These are phyloP conservation scores for Streptanthus diversifolius DNA, from an alignment of 345 rosid species.

Conservation along the genomic window DNA sequence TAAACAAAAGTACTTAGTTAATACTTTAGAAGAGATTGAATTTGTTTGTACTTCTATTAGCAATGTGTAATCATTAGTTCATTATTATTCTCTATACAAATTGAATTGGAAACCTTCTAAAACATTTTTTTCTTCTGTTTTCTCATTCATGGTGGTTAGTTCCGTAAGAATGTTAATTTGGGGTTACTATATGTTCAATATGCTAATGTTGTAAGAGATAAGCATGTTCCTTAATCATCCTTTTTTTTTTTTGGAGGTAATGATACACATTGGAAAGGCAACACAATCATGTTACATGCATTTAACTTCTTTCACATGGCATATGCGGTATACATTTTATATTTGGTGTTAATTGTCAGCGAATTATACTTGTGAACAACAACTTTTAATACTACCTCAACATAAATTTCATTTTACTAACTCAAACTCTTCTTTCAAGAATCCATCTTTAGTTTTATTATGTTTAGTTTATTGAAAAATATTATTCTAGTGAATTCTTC, in stretches of 20 bases:
- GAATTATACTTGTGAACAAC: background rate
- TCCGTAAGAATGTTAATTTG: background rate
- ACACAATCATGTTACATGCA: background rate
- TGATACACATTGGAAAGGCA: background rate
- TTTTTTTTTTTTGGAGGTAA: background rate
- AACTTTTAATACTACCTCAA: background rate
- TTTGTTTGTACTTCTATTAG: slow-evolving; percentile 1
- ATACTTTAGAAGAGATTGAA: slow-evolving; percentile 8
- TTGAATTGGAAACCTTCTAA: slow-evolving; percentile 1
- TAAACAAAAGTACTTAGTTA: background rate
- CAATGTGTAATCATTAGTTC: slow-evolving; percentile 20
- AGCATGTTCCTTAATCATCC: slow-evolving; percentile 15
- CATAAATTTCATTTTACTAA: background rate
- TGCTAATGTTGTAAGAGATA: background rate
- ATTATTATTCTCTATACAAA: slow-evolving; percentile 11
- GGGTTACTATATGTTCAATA: background rate
- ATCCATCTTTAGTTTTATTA: background rate
- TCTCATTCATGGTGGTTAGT: background rate
- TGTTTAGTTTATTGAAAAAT: background rate
- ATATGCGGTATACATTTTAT: background rate
- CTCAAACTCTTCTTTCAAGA: background rate
- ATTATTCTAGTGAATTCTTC: background rate
- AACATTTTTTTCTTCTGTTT: background rate
- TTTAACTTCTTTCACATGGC: slow-evolving; percentile 2
- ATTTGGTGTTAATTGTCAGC: background rate